Base-by-base conservation (phyloP, 345 rosid species). In the Salix arbutifolia region DNA sequence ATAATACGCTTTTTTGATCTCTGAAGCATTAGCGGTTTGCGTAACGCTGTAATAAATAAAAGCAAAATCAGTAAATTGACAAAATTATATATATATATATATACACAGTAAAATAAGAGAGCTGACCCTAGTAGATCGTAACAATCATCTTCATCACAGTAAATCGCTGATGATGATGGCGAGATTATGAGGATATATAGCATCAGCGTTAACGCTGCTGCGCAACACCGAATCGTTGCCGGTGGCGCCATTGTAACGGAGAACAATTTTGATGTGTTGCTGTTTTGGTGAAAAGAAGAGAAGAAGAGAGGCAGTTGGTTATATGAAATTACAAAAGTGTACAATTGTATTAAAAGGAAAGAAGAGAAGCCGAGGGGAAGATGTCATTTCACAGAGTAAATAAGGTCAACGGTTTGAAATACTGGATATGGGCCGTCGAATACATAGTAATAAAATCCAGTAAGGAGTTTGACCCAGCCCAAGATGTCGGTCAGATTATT, bases 131-230 rank as follows among this genome's bases (percentile, higher is more conserved):
- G 88, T 26, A 93, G 91, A 85, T 94, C 99, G 78, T 96, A 93
- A 81, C 99, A 96, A 84, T 96, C 97, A 83, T 93, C 98, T 66
- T 91, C 96, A 75, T 94, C 99, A 77, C 99, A 96, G 87, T 93
- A 96, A 78, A 96, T 93, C 71, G 99, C 91, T 19, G 77, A 18
- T 5, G 98, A 12, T 44, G 50, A 88, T 19, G 93, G 88, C 46
- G 81, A 78, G 78, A 87, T 23, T 44, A 44, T 44, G 73, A 82
- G 74, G 65, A 91, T 62, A 37, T 79, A 82, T 6, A 96, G 46
- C 19, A 86, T 7, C 48, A 95, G 58, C 50, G 71, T 62, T 3
- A 74, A 79, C 80, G 85, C 62, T 35, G 75, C 72, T 8, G 73
- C 83, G 75, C 85, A 84, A 89, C 93, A 86, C 80, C 89, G 89